These are phyloP conservation scores for Zygotorulaspora chibaensis DNA, from an alignment of 805 yeast species.

Conservation along the genomic window DNA sequence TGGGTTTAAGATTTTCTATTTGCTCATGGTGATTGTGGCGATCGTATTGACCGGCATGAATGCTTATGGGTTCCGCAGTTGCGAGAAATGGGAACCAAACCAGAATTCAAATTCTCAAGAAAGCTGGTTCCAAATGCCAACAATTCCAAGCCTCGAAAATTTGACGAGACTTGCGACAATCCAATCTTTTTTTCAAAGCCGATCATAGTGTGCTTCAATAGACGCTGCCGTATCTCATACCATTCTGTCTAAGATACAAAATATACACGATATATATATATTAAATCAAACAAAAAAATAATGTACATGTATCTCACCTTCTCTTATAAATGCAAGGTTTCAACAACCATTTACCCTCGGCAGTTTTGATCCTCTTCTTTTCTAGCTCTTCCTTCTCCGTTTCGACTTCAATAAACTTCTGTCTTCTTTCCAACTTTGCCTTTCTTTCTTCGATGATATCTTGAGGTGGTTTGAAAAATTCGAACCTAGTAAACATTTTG, in stretches of 20 bases:
- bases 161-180: conserved; percentile 23
- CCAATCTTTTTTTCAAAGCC: conserved; percentile 28
- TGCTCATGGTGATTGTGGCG: conserved; percentile 62
- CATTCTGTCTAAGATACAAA: not conserved
- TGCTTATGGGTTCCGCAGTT: conserved; percentile 83
- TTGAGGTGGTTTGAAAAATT: conserved; percentile 81
- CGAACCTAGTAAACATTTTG: conserved; percentile 93
- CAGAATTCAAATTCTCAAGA: conserved; percentile 10
- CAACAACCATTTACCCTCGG: conserved; percentile 84
- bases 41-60: conserved; percentile 71
- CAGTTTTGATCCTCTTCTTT: conserved; percentile 45
- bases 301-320: conserved; percentile 41
- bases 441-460: conserved; percentile 60
- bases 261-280: not conserved
- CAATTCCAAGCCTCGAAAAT: conserved; percentile 28
- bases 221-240: not conserved
- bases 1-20: conserved; percentile 66
- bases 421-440: conserved; percentile 56
- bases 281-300: conserved; percentile 2
- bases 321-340: conserved; percentile 96
- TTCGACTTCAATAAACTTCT: conserved; percentile 68
- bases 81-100: conserved; percentile 75
- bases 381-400: conserved; percentile 58
- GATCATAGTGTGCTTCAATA: conserved; percentile 6
- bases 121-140: conserved; percentile 32